These are phyloP conservation scores for Mucor ambiguus DNA, from an alignment of 371 early-diverging fungal genomes.

Conservation along the genomic window DNA sequence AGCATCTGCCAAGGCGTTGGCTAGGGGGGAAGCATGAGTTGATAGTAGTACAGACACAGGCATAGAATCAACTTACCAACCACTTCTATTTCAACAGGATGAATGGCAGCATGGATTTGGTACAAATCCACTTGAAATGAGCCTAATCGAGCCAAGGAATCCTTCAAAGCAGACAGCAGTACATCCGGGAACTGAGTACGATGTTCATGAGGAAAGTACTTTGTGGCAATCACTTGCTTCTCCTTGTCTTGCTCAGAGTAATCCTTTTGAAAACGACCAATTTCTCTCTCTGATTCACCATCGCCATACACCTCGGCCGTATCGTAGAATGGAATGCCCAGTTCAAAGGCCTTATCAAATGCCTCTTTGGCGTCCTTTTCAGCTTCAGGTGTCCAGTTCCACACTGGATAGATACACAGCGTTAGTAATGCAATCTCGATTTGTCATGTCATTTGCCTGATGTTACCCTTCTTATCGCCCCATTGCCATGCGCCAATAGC, in stretches of 20 bases:
- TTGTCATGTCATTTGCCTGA: background rate
- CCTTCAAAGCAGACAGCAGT: conserved; percentile 49
- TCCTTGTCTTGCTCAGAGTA: conserved; percentile 26
- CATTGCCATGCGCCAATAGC: conserved; percentile 62
- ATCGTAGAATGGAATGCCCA: conserved; percentile 44
- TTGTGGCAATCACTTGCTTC: conserved; percentile 54
- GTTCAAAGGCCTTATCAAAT: conserved; percentile 33
- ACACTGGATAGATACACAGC: conserved; percentile 14
- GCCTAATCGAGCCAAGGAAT: conserved; percentile 58
- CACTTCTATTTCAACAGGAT: conserved; percentile 48
- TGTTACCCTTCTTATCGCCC: conserved; percentile 48
- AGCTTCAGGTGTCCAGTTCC: conserved; percentile 44
- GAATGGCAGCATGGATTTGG: conserved; percentile 75
- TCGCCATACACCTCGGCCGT: conserved; percentile 60
- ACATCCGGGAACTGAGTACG: conserved; percentile 45
- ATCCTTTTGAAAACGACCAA: conserved; percentile 34
- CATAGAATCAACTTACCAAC: conserved; percentile 34
- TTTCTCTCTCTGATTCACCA: conserved; percentile 58
- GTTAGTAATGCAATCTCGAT: background rate
- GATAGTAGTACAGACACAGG: background rate
- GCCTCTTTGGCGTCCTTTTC: conserved; percentile 45
- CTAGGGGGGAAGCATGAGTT: conserved; percentile 15
- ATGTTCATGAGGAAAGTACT: conserved; percentile 48
- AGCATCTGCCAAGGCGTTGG: conserved; percentile 56
- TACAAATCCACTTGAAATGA: conserved; percentile 66